phyloP scores from a whole-genome alignment of 1,139 yeast species.

The Spencermartinsiella ligniputridi region DNA sequence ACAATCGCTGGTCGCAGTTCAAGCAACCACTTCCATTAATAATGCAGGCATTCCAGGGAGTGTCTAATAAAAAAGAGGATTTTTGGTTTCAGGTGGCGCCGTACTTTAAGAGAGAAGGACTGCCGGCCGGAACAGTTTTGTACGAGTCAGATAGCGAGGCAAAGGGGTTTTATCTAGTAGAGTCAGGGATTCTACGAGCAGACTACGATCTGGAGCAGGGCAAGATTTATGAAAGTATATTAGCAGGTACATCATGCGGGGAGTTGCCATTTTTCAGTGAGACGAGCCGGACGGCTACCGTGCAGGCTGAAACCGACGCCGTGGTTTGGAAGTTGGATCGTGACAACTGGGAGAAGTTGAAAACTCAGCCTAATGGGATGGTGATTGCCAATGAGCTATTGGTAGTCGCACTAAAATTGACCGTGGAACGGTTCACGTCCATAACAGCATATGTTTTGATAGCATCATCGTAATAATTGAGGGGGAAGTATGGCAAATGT shows the following conservation, averaged over 20 bases:
- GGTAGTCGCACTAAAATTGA: constrained; percentile 57
- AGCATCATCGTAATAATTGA: constrained; percentile 17
- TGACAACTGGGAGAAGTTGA: constrained; percentile 42
- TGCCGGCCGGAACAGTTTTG: constrained; percentile 43
- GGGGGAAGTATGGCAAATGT: constrained; percentile 67
- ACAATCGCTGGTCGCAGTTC: constrained; percentile 30
- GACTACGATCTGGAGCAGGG: constrained; percentile 51
- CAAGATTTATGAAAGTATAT: constrained; percentile 65
- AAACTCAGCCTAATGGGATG: constrained; percentile 41
- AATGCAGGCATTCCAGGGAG: constrained; percentile 65
- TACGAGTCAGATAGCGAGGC: constrained; percentile 32
- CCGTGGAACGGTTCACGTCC: constrained; percentile 65
- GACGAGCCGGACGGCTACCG: constrained; percentile 37
- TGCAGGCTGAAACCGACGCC: constrained; percentile 49
- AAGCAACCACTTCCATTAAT: constrained; percentile 66
- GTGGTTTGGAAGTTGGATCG: constrained; percentile 69
- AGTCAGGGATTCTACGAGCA: constrained; percentile 71
- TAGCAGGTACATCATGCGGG: constrained; percentile 92
- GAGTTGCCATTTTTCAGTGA: constrained; percentile 53
- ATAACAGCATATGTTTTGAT: constrained; percentile 32
- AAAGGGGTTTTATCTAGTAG: constrained; percentile 57
- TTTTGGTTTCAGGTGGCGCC: constrained; percentile 61
- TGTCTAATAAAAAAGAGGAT: constrained; percentile 54
- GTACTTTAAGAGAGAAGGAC: constrained; percentile 47
- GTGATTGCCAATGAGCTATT: constrained; percentile 67